A percentile compares a stretch with the other conserved stretches of the same genome.
Conservation (phyloP, 2,329 filamentous ascomycete genomes). For the Rutstroemia sp. region DNA sequence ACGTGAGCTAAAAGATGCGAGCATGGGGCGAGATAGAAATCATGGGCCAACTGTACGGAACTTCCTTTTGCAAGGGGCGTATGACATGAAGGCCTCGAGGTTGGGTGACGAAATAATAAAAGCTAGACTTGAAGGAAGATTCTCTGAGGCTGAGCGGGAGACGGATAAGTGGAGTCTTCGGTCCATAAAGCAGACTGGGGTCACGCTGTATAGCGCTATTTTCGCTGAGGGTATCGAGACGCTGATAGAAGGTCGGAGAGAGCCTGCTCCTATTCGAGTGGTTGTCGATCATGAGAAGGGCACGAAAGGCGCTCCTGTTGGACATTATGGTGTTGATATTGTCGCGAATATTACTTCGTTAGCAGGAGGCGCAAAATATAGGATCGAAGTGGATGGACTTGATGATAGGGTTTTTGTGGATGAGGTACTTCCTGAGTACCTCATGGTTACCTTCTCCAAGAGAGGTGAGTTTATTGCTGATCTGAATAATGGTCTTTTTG, state of each 20-base stretch:
- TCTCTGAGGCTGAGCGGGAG: constrained; percentile 77
- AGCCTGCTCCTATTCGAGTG: constrained; percentile 62
- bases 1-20: constrained; percentile 50
- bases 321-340: constrained; percentile 65
- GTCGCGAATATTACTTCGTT: constrained; percentile 52
- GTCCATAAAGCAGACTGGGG: constrained; percentile 53
- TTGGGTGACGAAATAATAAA: constrained; percentile 82
- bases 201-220: constrained; percentile 58
- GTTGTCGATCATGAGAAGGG: constrained; percentile 65
- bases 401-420: constrained; percentile 68
- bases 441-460: constrained; percentile 67
- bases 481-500: neutral
- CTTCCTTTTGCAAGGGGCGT: constrained; percentile 65
- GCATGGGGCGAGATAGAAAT: constrained; percentile 39
- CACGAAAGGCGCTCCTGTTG: constrained; percentile 57
- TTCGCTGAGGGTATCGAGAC: constrained; percentile 63
- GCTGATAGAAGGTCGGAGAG: constrained; percentile 54
- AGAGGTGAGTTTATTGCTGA: constrained; percentile 46
- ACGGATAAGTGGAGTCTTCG: constrained; percentile 73
- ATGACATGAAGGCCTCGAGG: constrained; percentile 69
- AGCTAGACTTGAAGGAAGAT: constrained; percentile 78
- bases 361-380: constrained; percentile 45
- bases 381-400: constrained; percentile 53
- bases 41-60: constrained; percentile 54
- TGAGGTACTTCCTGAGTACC: constrained; percentile 63